Evolutionary conservation across 805 yeast species (phyloP), one percentile per base, ranked within the genome.

Genomic region (Yarrowia osloensis): DNA sequence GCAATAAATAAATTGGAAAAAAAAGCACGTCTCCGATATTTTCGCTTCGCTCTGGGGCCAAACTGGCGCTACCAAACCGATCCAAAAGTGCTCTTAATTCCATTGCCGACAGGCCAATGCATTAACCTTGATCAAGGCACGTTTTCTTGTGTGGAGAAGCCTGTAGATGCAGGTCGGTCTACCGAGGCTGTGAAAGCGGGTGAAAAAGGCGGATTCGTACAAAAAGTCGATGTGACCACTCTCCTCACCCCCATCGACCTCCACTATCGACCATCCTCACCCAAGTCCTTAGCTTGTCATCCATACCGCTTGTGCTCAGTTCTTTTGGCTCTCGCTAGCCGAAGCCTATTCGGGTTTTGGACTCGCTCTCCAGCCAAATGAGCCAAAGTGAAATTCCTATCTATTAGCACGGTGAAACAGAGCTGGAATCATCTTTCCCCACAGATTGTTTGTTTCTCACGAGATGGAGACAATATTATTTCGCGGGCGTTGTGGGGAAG

Each of bases 41-140:
- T 33, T 50, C 55, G 55, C 39, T 29, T 33, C 39, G 13, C 40
- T 21, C 7, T 3, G 11, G 28, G 12, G 12, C 12, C 31, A 28
- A 28, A 8, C 39, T 35, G 39, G 39, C 15, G 39, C 39, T 35
- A 35, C n/a, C 5, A 15, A 6, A 4, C 42, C 9, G 42, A 19
- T 4, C 24, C 19, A 11, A 19, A 17, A 5, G 55, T 19, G 55
- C 39, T 49, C 55, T 49, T 49, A 31, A 49, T 49, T 13, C 44
- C 40, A 21, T n/a, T 35, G 21, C 44, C n/a, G 61, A 24, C 31
- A 24, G 61, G 29, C 57, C 57, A 50, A 50, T 54, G 61, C 61
- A 22, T 35, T 35, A 54, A 54, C 61, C 44, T 54, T 54, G 61
- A 54, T 54, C 22, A 12, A 7, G 8, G 12, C 61, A 54, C 61